Base-by-base conservation (phyloP, 352 stramenopile genomes). In the Globisporangium middletonii region DNA sequence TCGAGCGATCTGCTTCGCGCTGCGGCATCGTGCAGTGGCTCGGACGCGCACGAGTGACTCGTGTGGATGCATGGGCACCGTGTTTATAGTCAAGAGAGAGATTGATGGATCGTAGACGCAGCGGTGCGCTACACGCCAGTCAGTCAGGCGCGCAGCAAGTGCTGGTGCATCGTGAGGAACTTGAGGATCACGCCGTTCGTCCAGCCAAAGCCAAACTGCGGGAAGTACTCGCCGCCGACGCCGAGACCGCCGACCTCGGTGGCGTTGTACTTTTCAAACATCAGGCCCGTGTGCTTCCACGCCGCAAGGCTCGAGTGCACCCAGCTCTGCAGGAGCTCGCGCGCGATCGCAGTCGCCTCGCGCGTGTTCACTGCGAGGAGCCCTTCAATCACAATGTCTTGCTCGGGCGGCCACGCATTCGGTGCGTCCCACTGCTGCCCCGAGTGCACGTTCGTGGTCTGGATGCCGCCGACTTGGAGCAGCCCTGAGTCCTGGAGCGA, bases 191-290 rank as follows among this genome's bases (percentile, higher is more conserved):
- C 84, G 54, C 86, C 88, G 44, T 64, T 64, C 27, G 58, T 59
- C 58, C 58, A 64, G 33, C 58, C 58, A 60, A 96, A 96, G 60
- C 87, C 87, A 56, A 89, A 88, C 63, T 96, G 87, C 7, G 84
- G 79, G 26, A 90, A 86, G 64, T 96, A 96, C 68, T 96, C 88
- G 50, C 88, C 88, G 12, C 88, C 88, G 60, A 77, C 71, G 37
- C 86, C 83, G 6, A 89, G 66, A 0, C 73, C 75, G 33, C 85
- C 85, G 4, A 86, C 53, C 38, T 84, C 72, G 8, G 69, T 75
- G 26, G 83, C 77, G 59, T 95, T 89, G 66, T 94, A 95, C 73
- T 96, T 96, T 59, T 96, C 88, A 60, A 89, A 94, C 86, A 96
- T 95, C 53, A 88, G 65, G 13, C 82, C 79, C 27, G 78, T 90